Evolutionary conservation across 2,329 filamentous ascomycete species (phyloP), one percentile per base, ranked within the genome.

Genomic region (Trichoderma arundinaceum): DNA sequence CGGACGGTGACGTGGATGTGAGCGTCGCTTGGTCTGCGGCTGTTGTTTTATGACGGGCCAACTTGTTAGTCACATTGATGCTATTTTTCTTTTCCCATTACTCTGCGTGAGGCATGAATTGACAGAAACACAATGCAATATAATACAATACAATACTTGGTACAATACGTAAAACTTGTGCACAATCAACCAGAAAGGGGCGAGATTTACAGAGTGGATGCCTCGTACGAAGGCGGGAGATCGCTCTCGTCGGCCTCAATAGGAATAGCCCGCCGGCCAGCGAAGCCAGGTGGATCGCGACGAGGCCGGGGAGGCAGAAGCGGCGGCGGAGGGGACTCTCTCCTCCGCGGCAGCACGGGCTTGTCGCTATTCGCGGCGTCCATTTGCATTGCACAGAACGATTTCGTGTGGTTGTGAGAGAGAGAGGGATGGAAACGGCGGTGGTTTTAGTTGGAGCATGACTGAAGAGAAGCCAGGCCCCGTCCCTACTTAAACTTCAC

Each of bases 161-260:
- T 13, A 32, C 10, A 33, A 51, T 38, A 28, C 4, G 41, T 44
- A 7, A 44, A 44, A 17, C 13, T 5, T 7, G 4, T 4, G 44
- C 7, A 19, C 22, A 28, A 33, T n/a, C 15, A 51, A 33, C 17
- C 4, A 15, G 22, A 13, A 4, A 15, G 5, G 2, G 3, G 12
- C 10, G 32, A 22, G 39, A 53, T 53, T 46, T 63, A 63, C 59
- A 63, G 28, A 4, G 54, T 61, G n/a, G 64, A 53, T 5, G 49
- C 58, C 39, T 66, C 64, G 38, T 66, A 66, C 1, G 64, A 49
- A 17, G 64, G 57, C 56, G 64, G 64, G 17, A 66, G 35, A 33
- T 66, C 57, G 19, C 9, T 17, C n/a, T 54, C 57, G 4, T 49
- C 33, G 39, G 22, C 39, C 13, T n/a, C 33, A 53, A 53, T 33